These are phyloP conservation scores for Erodium texanum DNA, from an alignment of 441 rosid species.

Conservation along the genomic window DNA sequence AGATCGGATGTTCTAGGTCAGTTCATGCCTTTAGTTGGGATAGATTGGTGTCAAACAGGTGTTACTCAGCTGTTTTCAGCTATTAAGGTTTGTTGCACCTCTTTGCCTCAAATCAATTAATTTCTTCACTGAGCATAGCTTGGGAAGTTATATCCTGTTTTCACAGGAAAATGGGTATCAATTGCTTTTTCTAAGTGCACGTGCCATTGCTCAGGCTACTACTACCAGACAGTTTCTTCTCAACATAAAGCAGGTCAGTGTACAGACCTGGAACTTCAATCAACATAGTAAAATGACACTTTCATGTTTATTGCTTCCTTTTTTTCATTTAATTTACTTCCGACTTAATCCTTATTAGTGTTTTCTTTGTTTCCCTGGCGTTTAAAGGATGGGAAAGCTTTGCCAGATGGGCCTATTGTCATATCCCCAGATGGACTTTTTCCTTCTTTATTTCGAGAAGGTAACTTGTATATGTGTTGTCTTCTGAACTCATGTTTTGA, in stretches of 20 bases:
- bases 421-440: conserved; percentile 96
- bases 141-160: conserved; percentile 13
- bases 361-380: conserved; percentile 5
- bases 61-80: conserved; percentile 87
- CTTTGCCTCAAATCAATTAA: conserved; percentile 4
- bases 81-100: conserved; percentile 58
- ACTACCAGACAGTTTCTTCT: conserved; percentile 69
- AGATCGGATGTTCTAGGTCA: conserved; percentile 99
- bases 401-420: conserved; percentile 95
- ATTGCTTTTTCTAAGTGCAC: conserved; percentile 88
- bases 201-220: conserved; percentile 91
- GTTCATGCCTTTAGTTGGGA: conserved; percentile 95
- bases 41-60: conserved; percentile 96
- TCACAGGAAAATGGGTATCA: conserved; percentile 95
- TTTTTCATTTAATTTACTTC: not conserved
- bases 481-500: not conserved
- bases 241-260: conserved; percentile 80
- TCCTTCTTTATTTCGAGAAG: conserved; percentile 91
- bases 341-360: conserved; percentile 7
- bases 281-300: conserved; percentile 5
- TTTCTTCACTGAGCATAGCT: not conserved
- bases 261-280: not conserved
- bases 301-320: not conserved
- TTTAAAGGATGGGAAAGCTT: conserved; percentile 75
- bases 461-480: conserved; percentile 26